These are phyloP conservation scores for Colletotrichum melonis DNA, from an alignment of 2,329 filamentous ascomycete genomes.

Conservation along the genomic window DNA sequence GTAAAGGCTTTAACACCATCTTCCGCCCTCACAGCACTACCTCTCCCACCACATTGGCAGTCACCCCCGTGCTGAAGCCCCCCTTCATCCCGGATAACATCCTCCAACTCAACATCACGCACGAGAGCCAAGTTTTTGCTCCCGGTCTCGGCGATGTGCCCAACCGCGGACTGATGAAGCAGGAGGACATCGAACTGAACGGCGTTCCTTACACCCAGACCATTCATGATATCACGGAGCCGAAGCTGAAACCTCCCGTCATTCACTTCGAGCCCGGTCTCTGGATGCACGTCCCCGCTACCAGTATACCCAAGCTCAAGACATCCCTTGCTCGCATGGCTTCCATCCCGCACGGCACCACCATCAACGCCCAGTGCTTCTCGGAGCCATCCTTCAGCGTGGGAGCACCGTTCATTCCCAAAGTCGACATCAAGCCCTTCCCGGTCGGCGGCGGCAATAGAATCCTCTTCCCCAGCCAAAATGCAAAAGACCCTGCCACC, in stretches of 20 bases:
- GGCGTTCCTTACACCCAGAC: conserved; percentile 50
- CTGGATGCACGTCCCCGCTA: conserved; percentile 51
- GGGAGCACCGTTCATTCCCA: conserved; percentile 37
- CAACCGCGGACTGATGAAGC: conserved; percentile 49
- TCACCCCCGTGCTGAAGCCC: conserved; percentile 13
- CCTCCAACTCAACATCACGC: conserved; percentile 52
- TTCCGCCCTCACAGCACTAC: conserved; percentile 47
- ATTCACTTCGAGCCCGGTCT: conserved; percentile 56
- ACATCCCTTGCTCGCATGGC: conserved; percentile 50
- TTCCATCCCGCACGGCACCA: conserved; percentile 55
- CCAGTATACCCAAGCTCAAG: conserved; percentile 32
- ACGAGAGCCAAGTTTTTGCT: conserved; percentile 47
- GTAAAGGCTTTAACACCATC: conserved; percentile 51
- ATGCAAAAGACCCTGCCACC: conserved; percentile 9
- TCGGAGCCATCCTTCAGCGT: conserved; percentile 31
- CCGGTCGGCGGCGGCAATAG: neutral
- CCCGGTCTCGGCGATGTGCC: conserved; percentile 47
- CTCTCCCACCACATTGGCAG: conserved; percentile 36
- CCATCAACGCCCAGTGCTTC: conserved; percentile 53
- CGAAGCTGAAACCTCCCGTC: conserved; percentile 36
- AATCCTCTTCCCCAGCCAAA: neutral
- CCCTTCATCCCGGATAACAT: conserved; percentile 42
- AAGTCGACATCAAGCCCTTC: conserved; percentile 44
- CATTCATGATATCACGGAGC: conserved; percentile 47
- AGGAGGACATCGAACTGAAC: conserved; percentile 48